Base-by-base conservation (phyloP, 306 rosid species). In the Prunus dulcis region DNA sequence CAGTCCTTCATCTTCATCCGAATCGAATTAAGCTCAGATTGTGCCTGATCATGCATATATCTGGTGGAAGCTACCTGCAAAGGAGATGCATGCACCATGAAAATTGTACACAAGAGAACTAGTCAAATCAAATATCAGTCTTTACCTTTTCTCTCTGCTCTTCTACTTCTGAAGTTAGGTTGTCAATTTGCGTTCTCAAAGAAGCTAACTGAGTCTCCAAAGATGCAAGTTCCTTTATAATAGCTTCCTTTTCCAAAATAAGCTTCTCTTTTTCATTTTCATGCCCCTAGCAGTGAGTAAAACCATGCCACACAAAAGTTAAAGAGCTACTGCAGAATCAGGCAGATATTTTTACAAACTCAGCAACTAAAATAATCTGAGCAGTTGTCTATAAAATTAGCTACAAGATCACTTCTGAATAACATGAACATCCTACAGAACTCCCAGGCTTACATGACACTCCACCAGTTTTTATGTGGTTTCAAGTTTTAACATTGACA, bases 201-300 rank as follows among this genome's bases (percentile, higher is more conserved):
- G 93, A 87, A 77, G 84, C 86, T 74, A 90, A 79, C 52, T 95
- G 97, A 69, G 87, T 83, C 87, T 92, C 93, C 82, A 84, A 79
- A 71, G 95, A 83, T 30, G 86, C 82, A 84, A 77, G 77, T 88
- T 95, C 98, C 85, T 90, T 86, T 51, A 87, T 76, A 84, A 79
- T 93, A 75, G 95, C 92, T 80, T 92, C 97, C 92, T 81, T 92
- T 90, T 95, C 97, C 97, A 95, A 86, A 58, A 89, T 88, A 63
- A 95, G 93, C 85, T 87, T 95, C 93, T 95, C 96, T 82, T 88
- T 92, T 78, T 92, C 97, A 92, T 84, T 92, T 80, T 90, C 98
- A 84, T 92, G 97, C 55, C 91, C 97, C 98, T 95, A 73, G 11
- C 82, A 70, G 66, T 71, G 50, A 74, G 76, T 50, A 84, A 74